Percentiles rank a stretch among this genome's conserved stretches.
Conservation (phyloP, 202 grass and related monocot genomes). For the Sporobolus alterniflorus region DNA sequence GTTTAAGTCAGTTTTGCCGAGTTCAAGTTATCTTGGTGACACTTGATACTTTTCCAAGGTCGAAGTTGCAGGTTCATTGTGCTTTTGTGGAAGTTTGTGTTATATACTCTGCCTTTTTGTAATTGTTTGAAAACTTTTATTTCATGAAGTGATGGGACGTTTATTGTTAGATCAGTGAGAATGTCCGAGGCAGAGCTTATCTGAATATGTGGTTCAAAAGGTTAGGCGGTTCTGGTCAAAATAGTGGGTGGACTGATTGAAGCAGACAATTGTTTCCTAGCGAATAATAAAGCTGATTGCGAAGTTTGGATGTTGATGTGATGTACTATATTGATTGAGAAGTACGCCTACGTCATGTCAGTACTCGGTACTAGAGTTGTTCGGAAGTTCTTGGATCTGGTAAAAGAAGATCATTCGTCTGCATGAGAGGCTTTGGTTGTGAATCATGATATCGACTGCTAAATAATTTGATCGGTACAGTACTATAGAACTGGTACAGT, state of each 20-base stretch:
- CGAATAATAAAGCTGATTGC: constrained; percentile 14
- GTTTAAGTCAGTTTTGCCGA: not conserved
- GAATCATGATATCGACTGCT: constrained; percentile 17
- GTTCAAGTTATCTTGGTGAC: not conserved
- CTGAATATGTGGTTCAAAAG: constrained; percentile 18
- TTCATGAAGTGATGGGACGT: not conserved
- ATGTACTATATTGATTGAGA: constrained; percentile 20
- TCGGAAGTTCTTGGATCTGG: constrained; percentile 15
- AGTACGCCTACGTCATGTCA: constrained; percentile 16
- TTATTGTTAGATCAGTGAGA: constrained; percentile 20
- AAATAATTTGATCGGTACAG: not conserved
- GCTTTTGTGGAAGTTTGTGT: no score
- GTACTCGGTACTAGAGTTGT: not conserved
- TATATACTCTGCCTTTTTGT: constrained; percentile 2
- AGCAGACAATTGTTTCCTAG: constrained; percentile 22
- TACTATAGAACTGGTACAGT: not conserved
- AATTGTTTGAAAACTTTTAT: not conserved
- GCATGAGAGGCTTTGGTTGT: not conserved
- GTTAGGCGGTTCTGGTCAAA: not conserved
- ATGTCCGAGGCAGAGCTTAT: constrained; percentile 15
- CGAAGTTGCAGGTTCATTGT: not conserved
- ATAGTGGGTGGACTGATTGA: constrained; percentile 32
- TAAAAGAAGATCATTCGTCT: constrained; percentile 6
- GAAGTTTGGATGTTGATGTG: constrained; percentile 43
- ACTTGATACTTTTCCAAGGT: not conserved